These are phyloP conservation scores for Xylaria curta DNA, from an alignment of 495 filamentous ascomycete genomes.

Conservation along the genomic window DNA sequence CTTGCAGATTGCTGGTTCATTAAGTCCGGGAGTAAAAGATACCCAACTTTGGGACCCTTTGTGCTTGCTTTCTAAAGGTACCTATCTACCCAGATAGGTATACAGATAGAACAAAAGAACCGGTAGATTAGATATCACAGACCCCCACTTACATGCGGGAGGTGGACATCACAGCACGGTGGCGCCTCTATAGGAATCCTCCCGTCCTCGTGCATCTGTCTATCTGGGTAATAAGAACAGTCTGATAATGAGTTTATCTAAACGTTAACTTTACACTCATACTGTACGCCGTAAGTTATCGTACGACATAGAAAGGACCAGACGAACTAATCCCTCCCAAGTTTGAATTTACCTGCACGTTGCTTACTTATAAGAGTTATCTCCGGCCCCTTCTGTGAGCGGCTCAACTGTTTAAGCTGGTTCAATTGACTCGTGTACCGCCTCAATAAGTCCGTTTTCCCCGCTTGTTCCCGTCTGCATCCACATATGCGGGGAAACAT, in stretches of 20 bases:
- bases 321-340: background rate
- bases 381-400: background rate
- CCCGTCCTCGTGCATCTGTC: background rate
- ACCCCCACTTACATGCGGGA: background rate
- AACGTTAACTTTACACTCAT: too few relatives aligned
- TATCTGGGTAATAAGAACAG: background rate
- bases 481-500: background rate
- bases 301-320: background rate
- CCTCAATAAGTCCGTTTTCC: constrained; percentile 6
- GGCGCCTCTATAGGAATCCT: background rate
- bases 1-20: background rate
- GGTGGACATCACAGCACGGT: background rate
- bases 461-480: background rate
- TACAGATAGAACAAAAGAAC: background rate
- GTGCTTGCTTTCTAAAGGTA: background rate
- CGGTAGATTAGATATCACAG: background rate
- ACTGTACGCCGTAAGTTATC: too few relatives aligned
- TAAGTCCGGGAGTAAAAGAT: background rate
- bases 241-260: background rate
- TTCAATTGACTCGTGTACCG: background rate
- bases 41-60: background rate
- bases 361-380: background rate
- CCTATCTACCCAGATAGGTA: too few relatives aligned
- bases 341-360: background rate
- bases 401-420: background rate